Base-by-base conservation (phyloP, 2,329 filamentous ascomycete species). In the Hypoxylon sp. region DNA sequence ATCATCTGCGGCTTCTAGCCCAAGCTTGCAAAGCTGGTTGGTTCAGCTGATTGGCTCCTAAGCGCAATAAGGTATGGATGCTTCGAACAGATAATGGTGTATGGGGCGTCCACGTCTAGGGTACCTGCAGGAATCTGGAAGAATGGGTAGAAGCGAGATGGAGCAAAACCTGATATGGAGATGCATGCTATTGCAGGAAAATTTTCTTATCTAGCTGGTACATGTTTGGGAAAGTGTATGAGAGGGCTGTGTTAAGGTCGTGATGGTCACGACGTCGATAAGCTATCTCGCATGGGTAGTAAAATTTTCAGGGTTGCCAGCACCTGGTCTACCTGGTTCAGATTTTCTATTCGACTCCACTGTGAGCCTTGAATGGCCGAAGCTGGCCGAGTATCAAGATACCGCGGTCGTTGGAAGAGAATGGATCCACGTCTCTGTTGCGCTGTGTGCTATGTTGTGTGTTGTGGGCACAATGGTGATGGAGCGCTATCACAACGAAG, bases 101-200 rank as follows among this genome's bases (percentile, higher is more conserved):
- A 63, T 63, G 35, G 53, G 50, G 51, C 64, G 62, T 66, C 69
- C 62, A 71, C 62, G 66, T 69, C 69, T 64, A 71, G 69, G 72
- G 72, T 73, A 74, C 70, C 72, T 74, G 72, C 72, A 74, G 72
- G 63, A 72, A 74, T 71, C 67, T 70, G 69, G 67, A 71, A 73
- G 66, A 68, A 65, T 59, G 46, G 54, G 53, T 17, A 65, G 59
- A 67, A 50, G 51, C 47, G 53, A 61, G 62, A 68, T 66, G 67
- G 69, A 60, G 58, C 48, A 60, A 5, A 5, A 48, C 48, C 29
- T 51, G 59, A 66, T 66, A 70, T 61, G 22, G 39, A 65, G 48
- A 39, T 65, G 69, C 63, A 67, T 68, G 33, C 31, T 67, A 66
- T 67, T 71, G 67, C 70, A 72, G 63, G 55, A 67, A 64, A 71